Percentiles rank a stretch among this genome's conserved stretches.
Conservation (phyloP, 805 yeast species). For the Candida ficus region DNA sequence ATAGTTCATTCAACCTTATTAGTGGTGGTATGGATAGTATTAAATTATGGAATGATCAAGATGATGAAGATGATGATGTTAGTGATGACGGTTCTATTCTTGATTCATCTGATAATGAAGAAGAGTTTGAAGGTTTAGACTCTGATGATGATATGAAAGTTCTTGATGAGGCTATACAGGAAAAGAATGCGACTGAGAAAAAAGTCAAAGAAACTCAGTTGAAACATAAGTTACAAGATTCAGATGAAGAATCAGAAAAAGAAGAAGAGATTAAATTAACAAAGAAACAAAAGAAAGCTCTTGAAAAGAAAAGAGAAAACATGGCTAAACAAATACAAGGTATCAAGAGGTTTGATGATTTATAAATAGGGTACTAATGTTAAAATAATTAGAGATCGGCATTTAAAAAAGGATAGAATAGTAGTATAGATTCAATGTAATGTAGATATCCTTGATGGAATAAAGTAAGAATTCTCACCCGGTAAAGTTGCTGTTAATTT, state of each 20-base stretch:
- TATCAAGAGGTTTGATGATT: slow-evolving; percentile 57
- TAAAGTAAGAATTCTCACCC: background rate
- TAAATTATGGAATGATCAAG: slow-evolving; percentile 61
- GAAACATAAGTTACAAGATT: too few species aligned
- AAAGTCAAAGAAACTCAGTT: slow-evolving; percentile 5
- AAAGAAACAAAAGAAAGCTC: slow-evolving; percentile 18
- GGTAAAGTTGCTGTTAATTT: too few species aligned
- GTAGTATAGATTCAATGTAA: too few species aligned
- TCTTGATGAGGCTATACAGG: slow-evolving; percentile 16
- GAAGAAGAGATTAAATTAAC: slow-evolving; percentile 16
- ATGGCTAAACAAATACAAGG: slow-evolving; percentile 56
- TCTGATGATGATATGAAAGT: slow-evolving; percentile 23
- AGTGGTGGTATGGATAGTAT: slow-evolving; percentile 81
- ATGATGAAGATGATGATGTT: slow-evolving; percentile 14
- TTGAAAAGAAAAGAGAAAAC: slow-evolving; percentile 27
- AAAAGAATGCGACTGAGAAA: slow-evolving; percentile 3
- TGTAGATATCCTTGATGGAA: background rate
- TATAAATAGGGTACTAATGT: slow-evolving; percentile 26
- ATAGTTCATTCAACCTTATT: slow-evolving; percentile 70
- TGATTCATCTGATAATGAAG: slow-evolving; percentile 2
- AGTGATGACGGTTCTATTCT: slow-evolving; percentile 9
- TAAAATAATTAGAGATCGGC: background rate
- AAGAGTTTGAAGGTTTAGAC: slow-evolving; percentile 6
- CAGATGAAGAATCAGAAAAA: slow-evolving; percentile 1
- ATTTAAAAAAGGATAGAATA: background rate